Evolutionary conservation across 768 basidiomycete genomes (phyloP), one percentile per base, ranked within the genome.

Genomic region (Agaricus subrufescens): DNA sequence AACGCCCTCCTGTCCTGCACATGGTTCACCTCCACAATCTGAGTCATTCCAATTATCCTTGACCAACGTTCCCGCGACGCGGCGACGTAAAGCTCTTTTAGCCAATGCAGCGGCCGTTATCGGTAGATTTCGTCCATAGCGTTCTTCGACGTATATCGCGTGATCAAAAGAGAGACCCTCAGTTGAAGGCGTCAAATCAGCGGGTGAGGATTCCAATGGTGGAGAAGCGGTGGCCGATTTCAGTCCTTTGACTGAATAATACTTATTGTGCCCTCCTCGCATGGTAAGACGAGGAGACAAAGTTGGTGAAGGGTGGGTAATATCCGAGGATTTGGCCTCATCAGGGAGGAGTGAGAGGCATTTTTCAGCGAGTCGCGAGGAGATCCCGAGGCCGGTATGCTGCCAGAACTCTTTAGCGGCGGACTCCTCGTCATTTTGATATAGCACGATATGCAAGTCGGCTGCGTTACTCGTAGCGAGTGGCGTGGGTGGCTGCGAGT

Each of bases 381-480:
- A 93, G 40, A 99, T 86, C 1, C 95, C 94, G 57, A 89, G 73
- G 0, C 96, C 96, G 0, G 89, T 85, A 67, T 98, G 96, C 62
- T 98, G 95, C 96, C 96, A 98, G 70, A 95, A 98, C 68, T 93
- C 80, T 67, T 91, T 96, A 7, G 91, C 93, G 6, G 87, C 67
- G 8, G 78, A 64, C 62, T 79, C 86, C 3, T 80, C 69, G 3
- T 82, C 77, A 2, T 73, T 68, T 5, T 86, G 84, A 66, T 94
- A 91, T 14, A 99, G 71, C 1, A 86, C 86, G 60, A 95, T 89
- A 67, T 96, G 87, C 1, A 99, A 77, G 56, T 90, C 84, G 39
- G 81, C 71, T 59, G 54, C 70, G 62, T 57, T 65, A 57, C 26
- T 68, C 61, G 52, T 57, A 63, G 37, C 65, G 65, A 37, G 67